Base-by-base conservation (phyloP, 768 basidiomycete genomes). In the Lepiota brunneoincarnata region DNA sequence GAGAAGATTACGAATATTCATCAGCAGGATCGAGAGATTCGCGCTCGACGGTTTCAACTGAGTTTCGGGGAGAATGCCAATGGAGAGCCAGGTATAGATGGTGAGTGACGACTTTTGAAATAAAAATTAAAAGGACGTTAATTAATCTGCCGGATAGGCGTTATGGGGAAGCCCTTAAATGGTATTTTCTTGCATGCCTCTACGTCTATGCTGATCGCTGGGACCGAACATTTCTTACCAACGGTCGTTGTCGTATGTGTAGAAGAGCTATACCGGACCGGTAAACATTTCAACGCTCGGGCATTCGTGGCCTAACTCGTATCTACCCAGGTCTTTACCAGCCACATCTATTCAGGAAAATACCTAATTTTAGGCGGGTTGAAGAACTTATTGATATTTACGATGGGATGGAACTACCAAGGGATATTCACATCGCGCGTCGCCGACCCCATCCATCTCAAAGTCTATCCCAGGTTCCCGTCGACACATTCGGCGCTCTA, bases 231-330 rank as follows among this genome's bases (percentile, higher is more conserved):
- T 51, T 64, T 69, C 39, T 48, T 78, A 2, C 76, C 76, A 0
- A 69, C 72, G 24, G 61, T 76, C 3, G 71, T 74, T 6, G 70
- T 74, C 36, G 64, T 67, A 28, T 74, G 72, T 43, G 66, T 77
- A 14, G 73, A 78, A 49, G 74, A 75, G 59, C 60, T 78, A 4
- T 76, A 73, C 59, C 67, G 73, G 6, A 68, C 69, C 45, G 71
- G 75, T 72, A 40, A 47, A 56, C 11, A 10, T 28, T 41, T 7
- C 12, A 14, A 11, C n/a, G 31, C 35, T 58, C 5, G 54, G 3
- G 24, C 20, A 21, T 17, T 28, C 3, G 35, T 36, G 21, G 6
- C 49, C 52, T 23, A 61, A 57, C 37, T 28, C 18, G 12, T 34
- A 20, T 24, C 21, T 23, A 9, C 4, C 23, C 36, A 67, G 72